Evolutionary conservation across 371 early-diverging fungal genomes (phyloP).

Genomic region (Smittium mucronatum): DNA sequence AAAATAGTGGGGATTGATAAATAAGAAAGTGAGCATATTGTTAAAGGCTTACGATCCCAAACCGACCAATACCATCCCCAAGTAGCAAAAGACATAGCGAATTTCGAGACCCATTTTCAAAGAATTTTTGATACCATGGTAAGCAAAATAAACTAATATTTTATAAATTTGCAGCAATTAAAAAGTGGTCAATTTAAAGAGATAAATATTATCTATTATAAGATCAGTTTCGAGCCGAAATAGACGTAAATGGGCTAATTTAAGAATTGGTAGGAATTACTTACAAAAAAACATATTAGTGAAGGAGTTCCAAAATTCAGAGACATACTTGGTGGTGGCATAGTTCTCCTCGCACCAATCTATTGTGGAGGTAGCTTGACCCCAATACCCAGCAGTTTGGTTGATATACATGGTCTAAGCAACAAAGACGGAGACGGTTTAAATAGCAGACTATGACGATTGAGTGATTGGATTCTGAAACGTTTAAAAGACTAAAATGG

Average conservation of each 20-base stretch:
- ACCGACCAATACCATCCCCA: constrained; percentile 48
- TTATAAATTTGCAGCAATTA: too few species aligned
- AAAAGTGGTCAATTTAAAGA: too few species aligned
- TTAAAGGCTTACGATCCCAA: constrained; percentile 47
- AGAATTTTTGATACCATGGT: constrained; percentile 41
- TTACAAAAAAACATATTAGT: constrained; percentile 38
- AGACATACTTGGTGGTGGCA: constrained; percentile 33
- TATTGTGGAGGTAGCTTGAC: constrained; percentile 34
- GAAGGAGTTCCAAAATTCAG: constrained; percentile 59
- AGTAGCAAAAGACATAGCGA: constrained; percentile 43
- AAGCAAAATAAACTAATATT: constrained; percentile 20
- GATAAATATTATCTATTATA: too few species aligned
- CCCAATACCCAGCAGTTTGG: constrained; percentile 5
- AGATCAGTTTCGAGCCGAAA: too few species aligned
- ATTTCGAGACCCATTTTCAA: constrained; percentile 34
- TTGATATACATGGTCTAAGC: too few species aligned
- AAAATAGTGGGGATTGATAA: background rate
- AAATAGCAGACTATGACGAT: too few species aligned
- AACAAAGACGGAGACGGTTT: too few species aligned
- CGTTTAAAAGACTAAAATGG: too few species aligned
- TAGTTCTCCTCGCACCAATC: constrained; percentile 42
- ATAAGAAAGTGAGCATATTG: too few species aligned
- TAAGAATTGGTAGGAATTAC: too few species aligned
- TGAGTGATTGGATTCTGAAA: too few species aligned
- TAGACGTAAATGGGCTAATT: too few species aligned